A percentile compares a stretch with the other conserved stretches of the same genome.
Conservation (phyloP, 345 rosid species). For the Adansonia digitata region DNA sequence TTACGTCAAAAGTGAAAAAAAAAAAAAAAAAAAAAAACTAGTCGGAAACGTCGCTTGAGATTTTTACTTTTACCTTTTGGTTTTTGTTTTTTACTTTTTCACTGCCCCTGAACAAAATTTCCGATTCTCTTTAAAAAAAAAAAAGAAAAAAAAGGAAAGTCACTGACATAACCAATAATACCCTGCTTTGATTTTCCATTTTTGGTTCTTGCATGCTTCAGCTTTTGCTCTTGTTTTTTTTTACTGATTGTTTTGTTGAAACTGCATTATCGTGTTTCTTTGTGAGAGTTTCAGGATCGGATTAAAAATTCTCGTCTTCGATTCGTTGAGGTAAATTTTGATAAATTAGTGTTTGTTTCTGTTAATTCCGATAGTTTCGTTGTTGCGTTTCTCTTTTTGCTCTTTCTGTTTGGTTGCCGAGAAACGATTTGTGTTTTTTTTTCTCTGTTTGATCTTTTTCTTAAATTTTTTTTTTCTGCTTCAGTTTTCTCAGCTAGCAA, state of each 20-base stretch:
- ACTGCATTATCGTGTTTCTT: neutral
- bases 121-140: neutral
- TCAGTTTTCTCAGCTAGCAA: neutral
- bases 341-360: neutral
- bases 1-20: no score
- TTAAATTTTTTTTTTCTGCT: neutral
- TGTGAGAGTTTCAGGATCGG: neutral
- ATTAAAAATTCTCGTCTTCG: neutral
- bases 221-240: neutral
- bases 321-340: neutral
- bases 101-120: neutral
- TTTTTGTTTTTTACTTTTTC: neutral
- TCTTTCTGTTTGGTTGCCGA: conserved; percentile 6
- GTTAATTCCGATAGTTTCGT: neutral
- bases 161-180: no score
- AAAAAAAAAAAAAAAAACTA: neutral
- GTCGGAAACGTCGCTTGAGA: neutral
- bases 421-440: neutral
- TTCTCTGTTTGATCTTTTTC: neutral
- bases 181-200: neutral
- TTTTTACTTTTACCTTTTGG: neutral
- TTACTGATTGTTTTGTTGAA: neutral
- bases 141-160: no score
- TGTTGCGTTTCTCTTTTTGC: neutral
- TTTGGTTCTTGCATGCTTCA: neutral